A percentile compares a stretch with the other conserved stretches of the same genome.
These are phyloP conservation scores for Metschnikowia lunata DNA, from an alignment of 805 yeast species.

Conservation along the genomic window DNA sequence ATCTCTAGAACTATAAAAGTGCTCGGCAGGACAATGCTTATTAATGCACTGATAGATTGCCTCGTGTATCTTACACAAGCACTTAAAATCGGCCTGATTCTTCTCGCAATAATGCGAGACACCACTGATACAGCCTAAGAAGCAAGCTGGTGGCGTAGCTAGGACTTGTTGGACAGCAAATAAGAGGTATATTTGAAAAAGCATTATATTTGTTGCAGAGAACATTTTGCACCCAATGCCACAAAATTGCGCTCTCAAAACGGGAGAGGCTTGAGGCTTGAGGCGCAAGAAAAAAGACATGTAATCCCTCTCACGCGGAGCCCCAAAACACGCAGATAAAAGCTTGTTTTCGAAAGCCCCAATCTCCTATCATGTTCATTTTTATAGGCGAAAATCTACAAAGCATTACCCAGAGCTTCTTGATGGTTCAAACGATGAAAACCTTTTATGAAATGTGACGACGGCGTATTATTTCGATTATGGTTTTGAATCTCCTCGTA, in stretches of 20 bases:
- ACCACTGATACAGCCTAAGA: constrained; percentile 38
- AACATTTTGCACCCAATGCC: constrained; percentile 11
- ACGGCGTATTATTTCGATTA: too few relatives aligned
- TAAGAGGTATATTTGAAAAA: constrained; percentile 5
- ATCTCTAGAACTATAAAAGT: constrained; percentile 42
- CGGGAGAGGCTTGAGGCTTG: too few relatives aligned
- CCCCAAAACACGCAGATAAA: too few relatives aligned
- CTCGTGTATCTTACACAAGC: constrained; percentile 37
- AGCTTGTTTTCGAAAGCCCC: too few relatives aligned
- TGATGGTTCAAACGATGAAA: too few relatives aligned
- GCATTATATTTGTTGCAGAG: constrained; percentile 4
- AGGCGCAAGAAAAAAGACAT: too few relatives aligned
- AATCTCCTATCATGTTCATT: too few relatives aligned
- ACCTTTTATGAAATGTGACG: too few relatives aligned
- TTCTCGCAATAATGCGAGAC: constrained; percentile 32
- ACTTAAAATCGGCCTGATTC: constrained; percentile 32
- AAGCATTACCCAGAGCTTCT: too few relatives aligned
- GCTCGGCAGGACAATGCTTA: constrained; percentile 43
- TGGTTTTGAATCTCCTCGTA: too few relatives aligned
- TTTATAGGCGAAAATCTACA: too few relatives aligned
- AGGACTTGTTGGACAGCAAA: constrained; percentile 2
- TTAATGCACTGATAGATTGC: constrained; percentile 41
- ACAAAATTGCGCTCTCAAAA: background rate
- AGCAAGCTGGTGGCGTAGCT: constrained; percentile 52
- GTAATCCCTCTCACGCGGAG: too few relatives aligned